Base-by-base conservation (phyloP, 345 rosid genomes). In the Balakata baccata region DNA sequence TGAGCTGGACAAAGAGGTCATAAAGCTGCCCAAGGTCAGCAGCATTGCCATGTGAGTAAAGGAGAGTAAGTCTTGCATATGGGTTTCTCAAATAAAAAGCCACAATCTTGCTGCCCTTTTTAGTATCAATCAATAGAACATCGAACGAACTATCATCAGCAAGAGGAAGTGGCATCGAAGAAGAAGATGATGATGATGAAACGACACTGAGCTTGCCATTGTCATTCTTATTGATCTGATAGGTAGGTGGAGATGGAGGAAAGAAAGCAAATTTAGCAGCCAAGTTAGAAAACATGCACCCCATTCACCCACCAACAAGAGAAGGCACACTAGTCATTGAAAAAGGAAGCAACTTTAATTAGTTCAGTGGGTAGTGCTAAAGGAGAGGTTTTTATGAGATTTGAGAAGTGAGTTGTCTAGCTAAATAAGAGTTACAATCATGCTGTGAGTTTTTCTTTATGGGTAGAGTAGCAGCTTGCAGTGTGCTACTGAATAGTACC, bases 11-110 rank as follows among this genome's bases (percentile, higher is more conserved):
- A 47, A 96, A 96, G 88, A 96, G 97, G 82, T 93, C 98, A 63
- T 93, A 91, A 77, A 96, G 97, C 83, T 96, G 99, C 61, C 98
- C 99, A 75, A 95, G 90, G 87, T 95, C 99, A 59, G 99, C 97
- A 17, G 99, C 99, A 84, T 96, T 96, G 60, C 99, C 98, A 80
- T 93, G 99, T 8, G 99, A 96, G 77, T 96, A 96, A 0, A 96
- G 88, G 75, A 96, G 79, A 57, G 99, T 96, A 78, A 96, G 98
- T 69, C 95, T 87, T 13, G 99, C 98, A 80, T 82, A 87, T 0
- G 98, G 94, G 83, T 89, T 96, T 78, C 60, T 91, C 38, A 96
- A 72, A 81, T 89, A 96, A 71, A 96, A 96, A 29, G 95, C 94
- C 47, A 89, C 90, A 62, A 96, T 87, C 90, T 89, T 91, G 87